Conservation (phyloP, 2,329 filamentous ascomycete species). For the Fusarium praegraminearum region DNA sequence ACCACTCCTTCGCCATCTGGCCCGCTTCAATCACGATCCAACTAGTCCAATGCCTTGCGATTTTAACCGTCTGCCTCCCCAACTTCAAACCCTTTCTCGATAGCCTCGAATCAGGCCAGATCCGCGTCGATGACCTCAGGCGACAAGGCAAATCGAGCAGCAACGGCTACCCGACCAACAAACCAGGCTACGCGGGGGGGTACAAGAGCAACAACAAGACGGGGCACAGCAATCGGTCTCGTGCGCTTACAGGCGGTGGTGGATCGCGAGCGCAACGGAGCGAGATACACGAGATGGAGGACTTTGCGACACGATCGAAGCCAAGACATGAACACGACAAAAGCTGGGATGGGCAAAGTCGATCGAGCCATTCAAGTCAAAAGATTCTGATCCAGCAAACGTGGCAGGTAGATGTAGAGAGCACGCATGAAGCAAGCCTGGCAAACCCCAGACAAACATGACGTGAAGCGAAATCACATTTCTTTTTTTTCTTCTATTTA, state of each 20-base stretch:
- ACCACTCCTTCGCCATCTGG: conserved; percentile 45
- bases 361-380: conserved; percentile 46
- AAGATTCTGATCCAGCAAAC: conserved; percentile 49
- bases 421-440: conserved; percentile 11
- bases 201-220: conserved; percentile 44
- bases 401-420: conserved; percentile 48
- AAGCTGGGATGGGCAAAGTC: conserved; percentile 37
- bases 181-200: conserved; percentile 34
- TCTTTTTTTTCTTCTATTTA: conserved; percentile 4
- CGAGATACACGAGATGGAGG: conserved; percentile 36
- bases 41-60: conserved; percentile 48
- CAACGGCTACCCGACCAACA: conserved; percentile 41
- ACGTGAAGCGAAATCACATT: neutral
- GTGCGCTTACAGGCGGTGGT: neutral
- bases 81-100: conserved; percentile 50
- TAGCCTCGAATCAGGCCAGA: conserved; percentile 48
- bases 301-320: conserved; percentile 5
- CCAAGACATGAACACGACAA: conserved; percentile 7
- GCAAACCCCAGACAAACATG: conserved; percentile 2
- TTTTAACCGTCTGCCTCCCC: conserved; percentile 47
- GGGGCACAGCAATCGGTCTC: conserved; percentile 34
- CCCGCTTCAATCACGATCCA: conserved; percentile 41
- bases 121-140: conserved; percentile 47
- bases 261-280: conserved; percentile 20
- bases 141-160: conserved; percentile 46